Percentiles rank a stretch among this genome's conserved stretches.
These are phyloP conservation scores for Neurospora sublineolata DNA, from an alignment of 495 filamentous ascomycete genomes.

Conservation along the genomic window DNA sequence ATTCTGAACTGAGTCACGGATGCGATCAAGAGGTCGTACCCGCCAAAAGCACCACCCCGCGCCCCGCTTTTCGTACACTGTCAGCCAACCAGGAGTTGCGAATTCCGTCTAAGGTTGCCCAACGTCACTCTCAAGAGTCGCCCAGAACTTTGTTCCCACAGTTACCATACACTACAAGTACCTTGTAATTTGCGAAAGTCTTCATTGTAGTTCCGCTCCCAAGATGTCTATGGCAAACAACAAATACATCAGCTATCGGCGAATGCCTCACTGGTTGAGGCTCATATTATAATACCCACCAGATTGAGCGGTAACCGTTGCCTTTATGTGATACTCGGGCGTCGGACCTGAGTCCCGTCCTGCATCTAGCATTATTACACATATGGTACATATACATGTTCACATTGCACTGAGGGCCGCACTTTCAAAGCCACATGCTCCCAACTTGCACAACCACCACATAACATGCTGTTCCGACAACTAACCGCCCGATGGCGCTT, in stretches of 20 bases:
- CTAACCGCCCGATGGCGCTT: not conserved
- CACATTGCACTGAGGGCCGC: not conserved
- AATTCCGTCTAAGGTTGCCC: not conserved
- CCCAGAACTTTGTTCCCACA: not conserved
- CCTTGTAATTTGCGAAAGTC: not conserved
- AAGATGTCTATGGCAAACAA: not conserved
- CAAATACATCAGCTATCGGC: not conserved
- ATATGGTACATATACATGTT: not conserved
- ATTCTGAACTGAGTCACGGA: not conserved
- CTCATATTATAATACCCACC: not conserved
- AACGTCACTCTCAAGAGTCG: not conserved
- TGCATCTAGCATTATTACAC: not conserved
- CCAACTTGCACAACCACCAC: not conserved
- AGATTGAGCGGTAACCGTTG: not conserved
- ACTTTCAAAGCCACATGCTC: not conserved
- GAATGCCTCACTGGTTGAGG: not conserved
- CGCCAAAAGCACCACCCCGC: not conserved
- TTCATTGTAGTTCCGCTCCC: not conserved
- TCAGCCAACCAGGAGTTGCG: not conserved
- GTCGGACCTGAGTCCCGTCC: not conserved
- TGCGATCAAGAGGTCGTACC: not conserved
- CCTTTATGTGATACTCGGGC: not conserved
- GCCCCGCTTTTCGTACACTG: not conserved
- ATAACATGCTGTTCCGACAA: not conserved
- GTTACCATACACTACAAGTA: not conserved